A percentile compares a stretch with the other conserved stretches of the same genome.
Conservation (phyloP, 1,284 basidiomycete species). For the Sparassis latifolia region DNA sequence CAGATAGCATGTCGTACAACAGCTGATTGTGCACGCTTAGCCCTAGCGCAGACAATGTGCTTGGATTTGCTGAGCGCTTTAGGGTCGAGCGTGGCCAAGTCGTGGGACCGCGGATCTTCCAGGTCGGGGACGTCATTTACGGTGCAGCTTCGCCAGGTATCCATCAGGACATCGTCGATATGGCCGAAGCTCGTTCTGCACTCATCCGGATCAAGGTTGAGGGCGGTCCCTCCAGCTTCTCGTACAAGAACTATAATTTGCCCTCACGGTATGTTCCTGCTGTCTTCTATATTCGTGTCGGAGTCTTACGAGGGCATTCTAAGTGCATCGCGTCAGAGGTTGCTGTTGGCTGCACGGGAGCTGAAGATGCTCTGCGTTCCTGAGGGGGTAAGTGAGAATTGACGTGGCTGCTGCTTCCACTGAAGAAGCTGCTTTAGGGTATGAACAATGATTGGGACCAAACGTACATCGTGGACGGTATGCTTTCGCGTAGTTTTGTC, state of each 20-base stretch:
- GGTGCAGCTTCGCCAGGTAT: slow-evolving; percentile 43
- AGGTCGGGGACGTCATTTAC: slow-evolving; percentile 61
- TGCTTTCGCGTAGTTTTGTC: slow-evolving; percentile 8
- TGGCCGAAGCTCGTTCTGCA: slow-evolving; percentile 56
- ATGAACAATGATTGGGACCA: slow-evolving; percentile 74
- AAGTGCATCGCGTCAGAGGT: slow-evolving; percentile 63
- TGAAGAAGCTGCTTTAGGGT: slow-evolving; percentile 30
- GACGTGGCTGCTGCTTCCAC: neutral
- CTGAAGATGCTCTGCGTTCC: slow-evolving; percentile 66
- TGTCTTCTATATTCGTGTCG: neutral
- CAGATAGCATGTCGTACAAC: neutral
- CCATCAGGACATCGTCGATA: slow-evolving; percentile 60
- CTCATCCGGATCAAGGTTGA: slow-evolving; percentile 63
- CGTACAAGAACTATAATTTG: slow-evolving; percentile 72
- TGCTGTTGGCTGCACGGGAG: slow-evolving; percentile 54
- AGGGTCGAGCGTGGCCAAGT: slow-evolving; percentile 61
- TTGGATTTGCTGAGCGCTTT: slow-evolving; percentile 56
- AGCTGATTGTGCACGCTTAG: slow-evolving; percentile 27
- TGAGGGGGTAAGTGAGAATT: slow-evolving; percentile 41
- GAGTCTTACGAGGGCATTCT: neutral
- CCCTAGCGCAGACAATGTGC: slow-evolving; percentile 56
- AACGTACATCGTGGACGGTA: slow-evolving; percentile 69
- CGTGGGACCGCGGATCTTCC: slow-evolving; percentile 64
- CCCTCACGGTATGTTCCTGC: slow-evolving; percentile 47
- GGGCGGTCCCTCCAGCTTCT: slow-evolving; percentile 60